These are phyloP conservation scores for Elongisporangium senticosum DNA, from an alignment of 352 stramenopile species.

Conservation along the genomic window DNA sequence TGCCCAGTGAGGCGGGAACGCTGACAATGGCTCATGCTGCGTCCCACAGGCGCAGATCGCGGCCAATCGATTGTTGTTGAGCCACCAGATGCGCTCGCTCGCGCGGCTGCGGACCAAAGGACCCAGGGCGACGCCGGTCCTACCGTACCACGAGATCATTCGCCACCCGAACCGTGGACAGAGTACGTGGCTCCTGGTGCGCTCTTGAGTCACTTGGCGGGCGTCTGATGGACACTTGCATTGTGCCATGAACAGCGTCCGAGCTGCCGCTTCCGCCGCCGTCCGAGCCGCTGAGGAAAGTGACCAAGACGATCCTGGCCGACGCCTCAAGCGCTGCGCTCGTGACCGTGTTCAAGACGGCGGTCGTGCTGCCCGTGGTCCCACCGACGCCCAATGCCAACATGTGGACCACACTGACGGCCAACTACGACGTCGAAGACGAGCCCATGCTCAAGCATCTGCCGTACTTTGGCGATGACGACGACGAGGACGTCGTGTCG, in stretches of 20 bases:
- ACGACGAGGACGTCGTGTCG: slow-evolving; percentile 77
- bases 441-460: slow-evolving; percentile 70
- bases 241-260: slow-evolving; percentile 24
- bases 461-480: slow-evolving; percentile 76
- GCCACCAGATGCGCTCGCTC: slow-evolving; percentile 21
- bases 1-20: neutral
- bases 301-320: slow-evolving; percentile 19
- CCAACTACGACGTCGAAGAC: slow-evolving; percentile 85
- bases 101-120: slow-evolving; percentile 13
- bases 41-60: slow-evolving; percentile 46
- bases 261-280: slow-evolving; percentile 21
- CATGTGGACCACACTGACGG: slow-evolving; percentile 79
- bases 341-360: slow-evolving; percentile 21
- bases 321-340: slow-evolving; percentile 13
- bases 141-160: slow-evolving; percentile 27
- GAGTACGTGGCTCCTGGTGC: slow-evolving; percentile 26
- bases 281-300: slow-evolving; percentile 14
- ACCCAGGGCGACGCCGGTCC: slow-evolving; percentile 24
- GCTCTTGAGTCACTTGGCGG: slow-evolving; percentile 3
- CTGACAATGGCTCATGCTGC: neutral
- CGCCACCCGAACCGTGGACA: slow-evolving; percentile 34
- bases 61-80: slow-evolving; percentile 38
- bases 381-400: slow-evolving; percentile 43
- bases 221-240: slow-evolving; percentile 1
- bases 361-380: slow-evolving; percentile 47